phyloP scores from a whole-genome alignment of 805 yeast species.

The Zygoascus ofunaensis region DNA sequence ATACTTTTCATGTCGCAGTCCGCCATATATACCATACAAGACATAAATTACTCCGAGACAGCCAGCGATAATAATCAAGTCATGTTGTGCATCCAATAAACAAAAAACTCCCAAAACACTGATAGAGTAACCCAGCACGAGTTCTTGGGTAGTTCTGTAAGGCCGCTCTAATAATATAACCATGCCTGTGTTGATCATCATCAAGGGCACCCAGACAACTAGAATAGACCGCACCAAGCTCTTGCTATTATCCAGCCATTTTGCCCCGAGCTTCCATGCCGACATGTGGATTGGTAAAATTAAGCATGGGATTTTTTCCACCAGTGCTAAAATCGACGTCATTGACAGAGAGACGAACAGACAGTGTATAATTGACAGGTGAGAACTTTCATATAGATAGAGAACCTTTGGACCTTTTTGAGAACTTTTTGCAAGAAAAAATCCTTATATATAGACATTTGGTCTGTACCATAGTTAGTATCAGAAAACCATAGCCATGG shows the following conservation, averaged over 20 bases:
- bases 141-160: not conserved
- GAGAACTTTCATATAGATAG: too few relatives aligned
- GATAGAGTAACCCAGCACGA: not conserved
- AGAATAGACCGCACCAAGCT: not conserved
- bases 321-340: not conserved
- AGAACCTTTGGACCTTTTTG: too few relatives aligned
- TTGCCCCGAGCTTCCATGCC: not conserved
- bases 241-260: not conserved
- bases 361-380: too few relatives aligned
- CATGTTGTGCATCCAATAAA: not conserved
- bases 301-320: not conserved
- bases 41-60: not conserved
- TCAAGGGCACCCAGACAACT: not conserved
- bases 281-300: not conserved
- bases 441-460: too few relatives aligned
- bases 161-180: not conserved
- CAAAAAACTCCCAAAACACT: not conserved
- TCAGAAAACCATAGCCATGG: too few relatives aligned
- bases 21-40: not conserved
- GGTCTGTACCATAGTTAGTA: too few relatives aligned
- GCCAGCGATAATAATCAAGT: not conserved
- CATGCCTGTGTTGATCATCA: not conserved
- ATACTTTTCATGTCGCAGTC: not conserved
- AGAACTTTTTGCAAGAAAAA: too few relatives aligned
- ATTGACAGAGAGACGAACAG: too few relatives aligned